Conservation (phyloP, 2,329 filamentous ascomycete genomes). For the Samsoniella hepiali region DNA sequence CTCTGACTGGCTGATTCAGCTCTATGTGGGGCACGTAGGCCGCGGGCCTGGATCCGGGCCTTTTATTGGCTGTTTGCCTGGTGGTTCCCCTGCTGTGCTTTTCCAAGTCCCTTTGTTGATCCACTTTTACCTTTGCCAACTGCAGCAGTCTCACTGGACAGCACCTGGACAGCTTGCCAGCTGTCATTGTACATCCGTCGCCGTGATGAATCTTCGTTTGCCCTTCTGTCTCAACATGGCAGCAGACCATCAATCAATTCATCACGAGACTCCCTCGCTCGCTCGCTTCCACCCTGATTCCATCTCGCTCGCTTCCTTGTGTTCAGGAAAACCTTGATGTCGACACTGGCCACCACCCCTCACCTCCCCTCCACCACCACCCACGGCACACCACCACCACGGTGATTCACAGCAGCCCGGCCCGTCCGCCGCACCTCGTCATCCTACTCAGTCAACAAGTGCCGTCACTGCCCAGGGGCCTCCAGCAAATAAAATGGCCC, state of each 20-base stretch:
- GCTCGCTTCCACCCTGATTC: neutral
- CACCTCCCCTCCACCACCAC: neutral
- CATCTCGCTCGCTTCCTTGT: neutral
- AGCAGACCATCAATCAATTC: neutral
- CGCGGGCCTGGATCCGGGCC: conserved; percentile 21
- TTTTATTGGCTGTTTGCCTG: conserved; percentile 1
- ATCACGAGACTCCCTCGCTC: neutral
- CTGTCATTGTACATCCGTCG: neutral
- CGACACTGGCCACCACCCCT: neutral
- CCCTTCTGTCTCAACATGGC: neutral
- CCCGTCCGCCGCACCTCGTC: neutral
- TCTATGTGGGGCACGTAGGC: conserved; percentile 33
- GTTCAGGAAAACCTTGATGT: neutral
- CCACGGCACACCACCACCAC: neutral
- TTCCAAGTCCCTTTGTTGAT: neutral
- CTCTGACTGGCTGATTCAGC: conserved; percentile 52
- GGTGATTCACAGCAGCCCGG: neutral
- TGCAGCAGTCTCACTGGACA: too few species aligned
- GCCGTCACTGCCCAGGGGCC: neutral
- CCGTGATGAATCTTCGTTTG: neutral
- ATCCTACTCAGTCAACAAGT: neutral
- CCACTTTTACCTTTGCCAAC: neutral
- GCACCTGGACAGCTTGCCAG: neutral
- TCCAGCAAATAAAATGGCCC: neutral
- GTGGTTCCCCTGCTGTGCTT: conserved; percentile 1